Evolutionary conservation across 2,329 filamentous ascomycete species (phyloP).

Genomic region (Trichoderma aggressivum): DNA sequence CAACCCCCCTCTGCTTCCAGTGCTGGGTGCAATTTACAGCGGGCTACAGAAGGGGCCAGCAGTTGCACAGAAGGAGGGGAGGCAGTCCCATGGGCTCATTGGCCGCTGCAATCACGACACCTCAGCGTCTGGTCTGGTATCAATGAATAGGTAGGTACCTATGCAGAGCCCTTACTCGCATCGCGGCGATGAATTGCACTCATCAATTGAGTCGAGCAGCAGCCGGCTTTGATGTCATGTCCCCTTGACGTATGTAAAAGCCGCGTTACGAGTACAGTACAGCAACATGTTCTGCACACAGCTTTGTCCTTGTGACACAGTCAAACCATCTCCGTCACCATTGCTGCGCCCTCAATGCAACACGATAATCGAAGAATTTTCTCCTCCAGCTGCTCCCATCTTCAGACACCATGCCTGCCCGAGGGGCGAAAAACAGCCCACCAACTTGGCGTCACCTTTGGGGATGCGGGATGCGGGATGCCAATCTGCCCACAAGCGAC

Average conservation of each 20-base stretch:
- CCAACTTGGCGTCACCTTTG: slow-evolving; percentile 8
- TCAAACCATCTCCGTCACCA: neutral
- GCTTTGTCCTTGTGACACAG: slow-evolving; percentile 1
- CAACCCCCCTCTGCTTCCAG: neutral
- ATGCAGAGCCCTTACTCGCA: neutral
- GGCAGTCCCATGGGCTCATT: slow-evolving; percentile 1
- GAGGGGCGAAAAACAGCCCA: slow-evolving; percentile 20
- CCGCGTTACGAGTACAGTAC: neutral
- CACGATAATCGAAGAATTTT: neutral
- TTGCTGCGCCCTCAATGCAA: neutral
- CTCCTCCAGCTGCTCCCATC: neutral
- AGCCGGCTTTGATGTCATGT: neutral
- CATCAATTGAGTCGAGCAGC: neutral
- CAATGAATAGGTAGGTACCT: neutral
- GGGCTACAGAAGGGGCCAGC: neutral
- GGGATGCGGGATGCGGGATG: neutral
- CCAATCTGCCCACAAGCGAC: slow-evolving; percentile 16
- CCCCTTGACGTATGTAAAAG: neutral
- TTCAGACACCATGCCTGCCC: neutral
- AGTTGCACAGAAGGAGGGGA: slow-evolving; percentile 8
- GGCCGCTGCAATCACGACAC: neutral
- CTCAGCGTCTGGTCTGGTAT: neutral
- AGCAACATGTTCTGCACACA: neutral
- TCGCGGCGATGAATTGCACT: too few species aligned
- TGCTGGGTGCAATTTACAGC: neutral